phyloP scores from a whole-genome alignment of 345 rosid species.

The Euclidium syriacum region DNA sequence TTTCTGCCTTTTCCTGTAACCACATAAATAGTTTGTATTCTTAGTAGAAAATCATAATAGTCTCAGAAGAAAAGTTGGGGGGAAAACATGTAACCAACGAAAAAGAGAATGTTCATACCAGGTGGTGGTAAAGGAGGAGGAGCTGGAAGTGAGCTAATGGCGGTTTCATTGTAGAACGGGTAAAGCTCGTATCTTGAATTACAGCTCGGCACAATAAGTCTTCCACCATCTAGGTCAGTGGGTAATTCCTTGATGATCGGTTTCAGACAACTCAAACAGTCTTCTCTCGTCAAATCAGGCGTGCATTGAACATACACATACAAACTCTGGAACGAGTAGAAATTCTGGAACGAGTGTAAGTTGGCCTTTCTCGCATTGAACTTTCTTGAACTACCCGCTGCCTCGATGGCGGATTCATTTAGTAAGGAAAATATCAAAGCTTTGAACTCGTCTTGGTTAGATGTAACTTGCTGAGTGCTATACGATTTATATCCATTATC shows the following conservation, averaged over 20 bases:
- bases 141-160: neutral
- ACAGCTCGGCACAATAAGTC: conserved; percentile 2
- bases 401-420: neutral
- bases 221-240: conserved; percentile 5
- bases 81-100: too few relatives aligned
- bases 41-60: too few relatives aligned
- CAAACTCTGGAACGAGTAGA: neutral
- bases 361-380: too few relatives aligned
- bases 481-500: too few relatives aligned
- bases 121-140: neutral
- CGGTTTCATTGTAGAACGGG: too few relatives aligned
- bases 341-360: too few relatives aligned
- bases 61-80: too few relatives aligned
- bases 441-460: neutral
- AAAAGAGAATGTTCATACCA: neutral
- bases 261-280: conserved; percentile 22
- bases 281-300: conserved; percentile 20
- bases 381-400: neutral
- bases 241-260: neutral
- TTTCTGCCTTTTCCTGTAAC: conserved; percentile 22
- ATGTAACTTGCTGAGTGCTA: neutral
- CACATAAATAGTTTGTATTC: too few relatives aligned
- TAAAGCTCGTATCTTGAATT: too few relatives aligned
- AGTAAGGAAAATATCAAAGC: neutral
- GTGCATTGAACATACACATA: conserved; percentile 39